Base-by-base conservation (phyloP, 805 yeast genomes). In the Zygoascus tannicola region DNA sequence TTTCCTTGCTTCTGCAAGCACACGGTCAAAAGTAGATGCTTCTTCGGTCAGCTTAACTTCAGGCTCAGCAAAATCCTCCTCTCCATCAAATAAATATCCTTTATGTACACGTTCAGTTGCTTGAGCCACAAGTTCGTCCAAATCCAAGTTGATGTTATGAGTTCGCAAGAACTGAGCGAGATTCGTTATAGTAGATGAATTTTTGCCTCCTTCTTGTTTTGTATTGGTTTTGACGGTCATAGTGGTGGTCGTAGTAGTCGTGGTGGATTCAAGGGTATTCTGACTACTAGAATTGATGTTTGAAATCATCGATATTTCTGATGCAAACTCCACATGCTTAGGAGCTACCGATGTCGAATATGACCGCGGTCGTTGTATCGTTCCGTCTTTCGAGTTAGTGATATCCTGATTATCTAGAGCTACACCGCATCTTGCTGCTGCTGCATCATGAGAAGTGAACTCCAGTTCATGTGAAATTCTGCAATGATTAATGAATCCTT, bases 401-500 rank as follows among this genome's bases (percentile, higher is more conserved):
- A 72, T 70, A 45, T 74, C 81, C 52, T 80, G 85, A 51, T 79
- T 80, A 14, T 65, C 75, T 35, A 78, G 56, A 1, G 73, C 66
- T 33, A 70, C 72, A 20, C 85, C 86, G 58, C 85, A 80, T 19
- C 68, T 69, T 49, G 78, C 60, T 0, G 88, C 86, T 1, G 92
- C 88, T 12, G 80, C 73, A 49, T 80, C 86, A 54, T 82, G 90
- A 5, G 81, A 75, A 4, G 80, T 72, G 50, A 74, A 82, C 45
- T 79, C 85, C 44, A 73, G 75, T n/a, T 75, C 65, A 58, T 84
- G 94, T 5, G 87, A 82, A 21, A 81, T 71, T 46, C 92, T 68
- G 43, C 81, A 75, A 59, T 84, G 94, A 58, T 82, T 84, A 32
- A 82, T 69, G 52, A 84, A 81, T 14, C 92, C 92, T 56, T 84